A percentile compares a stretch with the other conserved stretches of the same genome.
phyloP scores from a whole-genome alignment of 345 rosid genomes.

The Geranium brycei region DNA sequence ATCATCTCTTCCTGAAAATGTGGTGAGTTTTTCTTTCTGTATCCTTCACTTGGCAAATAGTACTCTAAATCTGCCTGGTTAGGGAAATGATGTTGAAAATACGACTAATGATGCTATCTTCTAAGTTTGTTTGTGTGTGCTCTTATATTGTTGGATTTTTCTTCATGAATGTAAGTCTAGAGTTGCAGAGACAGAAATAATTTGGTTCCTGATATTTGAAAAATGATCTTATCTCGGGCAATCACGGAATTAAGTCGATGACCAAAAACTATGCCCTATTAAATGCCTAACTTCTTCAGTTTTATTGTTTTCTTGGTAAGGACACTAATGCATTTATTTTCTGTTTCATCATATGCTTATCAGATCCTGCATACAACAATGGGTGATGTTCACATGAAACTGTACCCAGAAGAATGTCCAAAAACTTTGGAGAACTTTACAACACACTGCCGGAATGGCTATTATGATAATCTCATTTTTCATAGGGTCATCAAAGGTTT shows the following conservation, averaged over 20 bases:
- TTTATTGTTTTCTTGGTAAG: neutral
- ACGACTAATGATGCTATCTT: neutral
- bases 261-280: neutral
- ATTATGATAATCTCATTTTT: conserved; percentile 89
- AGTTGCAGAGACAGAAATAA: neutral
- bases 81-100: neutral
- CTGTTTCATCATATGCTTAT: conserved; percentile 6
- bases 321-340: neutral
- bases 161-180: neutral
- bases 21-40: conserved; percentile 39
- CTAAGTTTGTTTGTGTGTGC: neutral
- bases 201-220: neutral
- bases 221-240: neutral
- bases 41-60: neutral
- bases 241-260: too few species aligned
- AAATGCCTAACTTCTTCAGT: neutral
- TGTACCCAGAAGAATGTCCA: conserved; percentile 98
- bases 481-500: conserved; percentile 94
- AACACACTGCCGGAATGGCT: conserved; percentile 87
- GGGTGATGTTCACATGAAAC: conserved; percentile 85
- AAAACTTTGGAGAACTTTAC: conserved; percentile 97
- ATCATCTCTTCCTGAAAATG: conserved; percentile 81
- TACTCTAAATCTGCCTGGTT: neutral
- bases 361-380: conserved; percentile 79
- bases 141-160: neutral